Evolutionary conservation across 23 red algal species (phyloP), one percentile per base, ranked within the genome.

Genomic region (Agarophyton chilense): DNA sequence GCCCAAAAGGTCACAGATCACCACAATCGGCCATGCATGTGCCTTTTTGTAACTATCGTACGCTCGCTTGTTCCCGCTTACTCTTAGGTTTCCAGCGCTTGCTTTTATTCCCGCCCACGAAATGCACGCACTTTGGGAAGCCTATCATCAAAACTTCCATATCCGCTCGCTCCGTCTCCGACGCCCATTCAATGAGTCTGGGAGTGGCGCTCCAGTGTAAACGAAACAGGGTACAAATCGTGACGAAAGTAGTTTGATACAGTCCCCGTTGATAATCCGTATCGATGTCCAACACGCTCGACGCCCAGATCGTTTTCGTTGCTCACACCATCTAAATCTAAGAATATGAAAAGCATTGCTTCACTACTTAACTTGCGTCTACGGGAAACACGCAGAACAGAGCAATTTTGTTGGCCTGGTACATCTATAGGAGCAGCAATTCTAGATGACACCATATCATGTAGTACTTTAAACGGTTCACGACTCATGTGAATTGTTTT

Each of bases 1-100:
- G 8, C 64, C 65, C 4, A 87, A 87, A 7, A 87, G 11, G 38
- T 87, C 83, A 38, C 44, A 75, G 43, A 87, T 75, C 65, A 61
- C 83, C 39, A 77, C 25, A 4, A 87, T 10, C 10, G 83, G 54
- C 36, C 35, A 87, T 41, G 42, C 19, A 52, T 86, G 81, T 4
- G 81, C 6, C 34, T 86, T 72, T 46, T 70, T 86, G 61, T 86
- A 86, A 1, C 81, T 60, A 34, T 72, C 81, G 39, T 86, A 86
- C 24, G 61, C 34, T 46, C 42, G 11, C 64, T 72, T 86, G 81
- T 31, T 70, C 64, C 22, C 10, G 4, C 6, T 21, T n/a, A 3
- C 72, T 60, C 5, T 35, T 35, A 4, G 81, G 56, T 54, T 50
- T 10, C 45, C 36, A 87, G 39, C 50, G 8, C 29, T 63, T 51